Base-by-base conservation (phyloP, 495 filamentous ascomycete genomes). In the Hyphodiscus hymeniophilus region DNA sequence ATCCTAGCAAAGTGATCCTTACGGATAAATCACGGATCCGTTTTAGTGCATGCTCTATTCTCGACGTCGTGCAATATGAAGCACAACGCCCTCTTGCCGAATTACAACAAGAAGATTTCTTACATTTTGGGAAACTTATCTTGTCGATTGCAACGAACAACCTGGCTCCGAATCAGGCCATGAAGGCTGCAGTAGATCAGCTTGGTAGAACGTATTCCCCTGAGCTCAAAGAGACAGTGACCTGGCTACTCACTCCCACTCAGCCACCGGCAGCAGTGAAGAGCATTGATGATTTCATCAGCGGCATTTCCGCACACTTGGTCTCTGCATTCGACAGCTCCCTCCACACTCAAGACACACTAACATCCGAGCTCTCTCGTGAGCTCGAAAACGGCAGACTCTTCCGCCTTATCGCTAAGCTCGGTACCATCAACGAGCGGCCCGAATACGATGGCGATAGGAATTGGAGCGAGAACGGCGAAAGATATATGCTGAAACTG, bases 361-460 rank as follows among this genome's bases (percentile, higher is more conserved):
- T 88, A 31, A 74, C 72, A 15, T 77, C 69, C 11, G 75, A 84
- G 26, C 76, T 98, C 23, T 74, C 70, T 48, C 75, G 77, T 35
- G 94, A 96, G 62, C 75, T 97, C 17, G 92, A 97, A 56, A 96
- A 96, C 55, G 87, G 82, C n/a, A 80, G 92, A 10, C 61, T 95
- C 3, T 79, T 87, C 41, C 84, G 92, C 33, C 73, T 91, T 26
- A 66, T 95, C 64, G 77, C 80, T 46, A 98, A 98, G 63, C 67
- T 98, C 35, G 82, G 81, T 44, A 74, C 84, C 45, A 78, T 98
- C 54, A 87, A 87, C 56, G 92, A 97, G 58, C 82, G 92, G 3
- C 88, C 87, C 1, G 91, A 96, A 58, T 81, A 82, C 46, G 84
- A 87, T 18, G 73, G 79, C 21, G 78, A 85, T 42, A 69, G 68